Evolutionary conservation across 441 rosid genomes (phyloP).

Genomic region (Populus hybrid): DNA sequence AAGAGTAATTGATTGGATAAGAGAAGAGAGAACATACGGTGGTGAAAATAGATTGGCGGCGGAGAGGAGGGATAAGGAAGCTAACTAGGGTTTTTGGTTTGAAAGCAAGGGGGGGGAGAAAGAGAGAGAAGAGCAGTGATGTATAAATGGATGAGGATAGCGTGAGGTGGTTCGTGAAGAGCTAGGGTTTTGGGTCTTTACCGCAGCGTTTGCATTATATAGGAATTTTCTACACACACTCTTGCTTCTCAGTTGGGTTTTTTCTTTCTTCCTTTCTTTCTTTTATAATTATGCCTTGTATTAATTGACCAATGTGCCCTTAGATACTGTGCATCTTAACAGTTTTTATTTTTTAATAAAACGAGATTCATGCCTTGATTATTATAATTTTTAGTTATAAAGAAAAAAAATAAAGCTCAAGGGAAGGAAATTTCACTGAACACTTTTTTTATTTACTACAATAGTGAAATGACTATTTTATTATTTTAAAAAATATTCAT

Average conservation of each 20-base stretch:
- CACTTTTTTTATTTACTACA: too few species aligned
- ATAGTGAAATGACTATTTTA: too few species aligned
- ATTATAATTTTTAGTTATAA: too few species aligned
- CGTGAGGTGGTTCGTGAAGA: conserved; percentile 9
- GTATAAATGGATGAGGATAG: background rate
- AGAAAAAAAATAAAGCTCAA: too few species aligned
- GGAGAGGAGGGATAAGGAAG: background rate
- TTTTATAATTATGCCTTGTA: too few species aligned
- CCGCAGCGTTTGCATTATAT: conserved; percentile 17
- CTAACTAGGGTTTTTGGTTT: conserved; percentile 38
- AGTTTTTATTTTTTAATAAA: too few species aligned
- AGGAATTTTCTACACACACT: background rate
- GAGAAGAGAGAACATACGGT: conserved; percentile 6
- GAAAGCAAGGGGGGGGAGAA: background rate
- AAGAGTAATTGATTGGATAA: background rate
- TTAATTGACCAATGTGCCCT: too few species aligned
- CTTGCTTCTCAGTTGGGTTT: conserved; percentile 5
- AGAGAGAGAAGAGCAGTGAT: background rate
- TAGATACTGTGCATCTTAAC: too few species aligned
- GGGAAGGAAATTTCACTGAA: too few species aligned
- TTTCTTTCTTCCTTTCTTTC: background rate
- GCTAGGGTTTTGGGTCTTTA: conserved; percentile 23
- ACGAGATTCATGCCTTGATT: too few species aligned
- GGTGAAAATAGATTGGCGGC: conserved; percentile 9
- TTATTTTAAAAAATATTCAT: too few species aligned